phyloP scores from a whole-genome alignment of 2,329 filamentous ascomycete genomes.

The Fusarium citri region DNA sequence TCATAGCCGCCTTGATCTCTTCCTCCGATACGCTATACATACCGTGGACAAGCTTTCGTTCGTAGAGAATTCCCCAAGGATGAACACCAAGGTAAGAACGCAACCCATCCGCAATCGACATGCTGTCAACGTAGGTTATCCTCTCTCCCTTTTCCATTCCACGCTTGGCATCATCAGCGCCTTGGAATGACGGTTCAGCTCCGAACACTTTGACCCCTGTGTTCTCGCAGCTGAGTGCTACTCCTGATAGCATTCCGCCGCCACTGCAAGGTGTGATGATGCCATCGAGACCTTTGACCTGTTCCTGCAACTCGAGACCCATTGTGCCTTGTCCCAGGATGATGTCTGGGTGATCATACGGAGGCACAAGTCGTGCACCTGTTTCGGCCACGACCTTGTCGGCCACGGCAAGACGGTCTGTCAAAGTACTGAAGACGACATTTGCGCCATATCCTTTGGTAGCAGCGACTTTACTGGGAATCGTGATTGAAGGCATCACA shows the following conservation, averaged over 20 bases:
- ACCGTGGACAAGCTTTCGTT: not conserved
- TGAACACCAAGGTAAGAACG: not conserved
- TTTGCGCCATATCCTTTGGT: slow-evolving; percentile 3
- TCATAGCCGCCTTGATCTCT: not conserved
- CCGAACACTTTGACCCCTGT: slow-evolving; percentile 4
- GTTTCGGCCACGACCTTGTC: not conserved
- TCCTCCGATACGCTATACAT: slow-evolving; percentile 8
- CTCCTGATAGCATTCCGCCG: not conserved
- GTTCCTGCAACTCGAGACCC: not conserved
- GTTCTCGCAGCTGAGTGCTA: not conserved
- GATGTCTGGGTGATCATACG: not conserved
- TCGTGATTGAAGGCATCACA: slow-evolving; percentile 5
- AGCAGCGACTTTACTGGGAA: slow-evolving; percentile 1
- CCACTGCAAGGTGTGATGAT: slow-evolving; percentile 2
- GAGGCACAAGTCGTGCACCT: not conserved
- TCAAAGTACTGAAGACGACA: not conserved
- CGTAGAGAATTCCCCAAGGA: not conserved
- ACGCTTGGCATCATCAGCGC: slow-evolving; percentile 7
- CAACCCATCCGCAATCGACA: not conserved
- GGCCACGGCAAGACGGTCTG: not conserved
- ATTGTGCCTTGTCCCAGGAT: slow-evolving; percentile 2
- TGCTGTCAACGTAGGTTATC: not conserved
- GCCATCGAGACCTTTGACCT: not conserved
- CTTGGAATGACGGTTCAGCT: not conserved
- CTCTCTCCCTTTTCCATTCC: not conserved